A percentile compares a stretch with the other conserved stretches of the same genome.
These are phyloP conservation scores for Bryum argenteum DNA, from an alignment of 225 moss, liverwort and hornwort genomes.

Conservation along the genomic window DNA sequence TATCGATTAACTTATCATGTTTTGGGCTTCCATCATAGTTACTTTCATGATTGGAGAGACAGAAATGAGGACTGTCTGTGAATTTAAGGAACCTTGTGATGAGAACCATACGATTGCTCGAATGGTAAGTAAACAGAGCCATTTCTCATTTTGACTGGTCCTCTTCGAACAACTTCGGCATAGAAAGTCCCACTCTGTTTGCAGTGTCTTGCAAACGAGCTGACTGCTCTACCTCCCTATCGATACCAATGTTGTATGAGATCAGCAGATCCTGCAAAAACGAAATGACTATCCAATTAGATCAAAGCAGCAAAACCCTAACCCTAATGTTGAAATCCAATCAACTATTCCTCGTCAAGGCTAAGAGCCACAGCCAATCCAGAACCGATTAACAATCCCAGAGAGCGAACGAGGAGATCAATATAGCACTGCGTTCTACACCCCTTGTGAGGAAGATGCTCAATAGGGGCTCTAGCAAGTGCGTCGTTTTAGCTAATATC, in stretches of 20 bases:
- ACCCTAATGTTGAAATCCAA: neutral
- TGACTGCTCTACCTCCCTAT: slow-evolving; percentile 65
- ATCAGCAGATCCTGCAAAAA: slow-evolving; percentile 73
- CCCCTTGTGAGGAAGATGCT: slow-evolving; percentile 48
- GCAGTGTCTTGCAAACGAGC: slow-evolving; percentile 60
- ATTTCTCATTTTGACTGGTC: slow-evolving; percentile 31
- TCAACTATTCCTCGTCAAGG: slow-evolving; percentile 35
- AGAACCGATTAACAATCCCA: slow-evolving; percentile 15
- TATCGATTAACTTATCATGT: no score
- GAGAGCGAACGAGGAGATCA: slow-evolving; percentile 24
- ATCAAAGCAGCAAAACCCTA: neutral
- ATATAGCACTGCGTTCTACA: slow-evolving; percentile 64
- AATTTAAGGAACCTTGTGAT: no score
- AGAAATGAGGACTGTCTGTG: no score
- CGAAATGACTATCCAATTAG: neutral
- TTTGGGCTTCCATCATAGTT: no score
- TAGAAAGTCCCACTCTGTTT: slow-evolving; percentile 75
- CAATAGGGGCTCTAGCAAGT: slow-evolving; percentile 66
- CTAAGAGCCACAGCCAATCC: slow-evolving; percentile 15
- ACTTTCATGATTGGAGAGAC: no score
- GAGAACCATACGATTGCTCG: no score
- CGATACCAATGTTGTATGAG: slow-evolving; percentile 85
- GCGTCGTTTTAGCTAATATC: slow-evolving; percentile 19
- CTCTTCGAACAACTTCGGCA: slow-evolving; percentile 60
- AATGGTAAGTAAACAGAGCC: neutral